Evolutionary conservation across 768 basidiomycete genomes (phyloP).

Genomic region (Lactarius trivialis): DNA sequence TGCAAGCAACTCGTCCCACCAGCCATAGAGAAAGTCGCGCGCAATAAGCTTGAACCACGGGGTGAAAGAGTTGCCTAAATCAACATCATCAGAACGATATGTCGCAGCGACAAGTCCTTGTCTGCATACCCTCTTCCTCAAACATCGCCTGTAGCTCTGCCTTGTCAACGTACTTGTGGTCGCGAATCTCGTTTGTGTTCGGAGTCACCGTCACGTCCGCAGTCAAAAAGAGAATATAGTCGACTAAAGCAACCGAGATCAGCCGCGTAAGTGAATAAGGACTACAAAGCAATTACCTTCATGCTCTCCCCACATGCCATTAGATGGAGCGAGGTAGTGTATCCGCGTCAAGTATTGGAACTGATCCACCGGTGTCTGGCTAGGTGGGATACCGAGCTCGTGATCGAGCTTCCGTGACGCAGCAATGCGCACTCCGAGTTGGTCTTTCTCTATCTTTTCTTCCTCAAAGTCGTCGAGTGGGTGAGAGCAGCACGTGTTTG

Average conservation of each 20-base stretch:
- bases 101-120: background rate
- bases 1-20: slow-evolving; percentile 89
- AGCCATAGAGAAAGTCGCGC: slow-evolving; percentile 91
- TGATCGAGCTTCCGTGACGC: slow-evolving; percentile 94
- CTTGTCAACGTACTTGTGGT: slow-evolving; percentile 86
- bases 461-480: slow-evolving; percentile 88
- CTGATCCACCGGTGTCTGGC: slow-evolving; percentile 70
- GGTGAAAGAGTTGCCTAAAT: slow-evolving; percentile 78
- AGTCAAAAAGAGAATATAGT: slow-evolving; percentile 95
- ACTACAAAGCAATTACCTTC: slow-evolving; percentile 57
- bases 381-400: slow-evolving; percentile 85
- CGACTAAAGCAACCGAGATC: slow-evolving; percentile 50
- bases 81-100: slow-evolving; percentile 1
- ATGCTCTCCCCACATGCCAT: slow-evolving; percentile 96
- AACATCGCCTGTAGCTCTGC: slow-evolving; percentile 90
- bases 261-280: background rate
- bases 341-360: slow-evolving; percentile 96
- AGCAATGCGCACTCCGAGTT: slow-evolving; percentile 82
- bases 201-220: slow-evolving; percentile 76
- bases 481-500: slow-evolving; percentile 98
- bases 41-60: slow-evolving; percentile 99
- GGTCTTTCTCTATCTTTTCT: slow-evolving; percentile 68
- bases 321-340: slow-evolving; percentile 92
- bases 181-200: slow-evolving; percentile 88
- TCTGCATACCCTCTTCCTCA: slow-evolving; percentile 54